A percentile compares a stretch with the other conserved stretches of the same genome.
These are phyloP conservation scores for Gliomastix tumulicola DNA, from an alignment of 2,329 filamentous ascomycete genomes.

Conservation along the genomic window DNA sequence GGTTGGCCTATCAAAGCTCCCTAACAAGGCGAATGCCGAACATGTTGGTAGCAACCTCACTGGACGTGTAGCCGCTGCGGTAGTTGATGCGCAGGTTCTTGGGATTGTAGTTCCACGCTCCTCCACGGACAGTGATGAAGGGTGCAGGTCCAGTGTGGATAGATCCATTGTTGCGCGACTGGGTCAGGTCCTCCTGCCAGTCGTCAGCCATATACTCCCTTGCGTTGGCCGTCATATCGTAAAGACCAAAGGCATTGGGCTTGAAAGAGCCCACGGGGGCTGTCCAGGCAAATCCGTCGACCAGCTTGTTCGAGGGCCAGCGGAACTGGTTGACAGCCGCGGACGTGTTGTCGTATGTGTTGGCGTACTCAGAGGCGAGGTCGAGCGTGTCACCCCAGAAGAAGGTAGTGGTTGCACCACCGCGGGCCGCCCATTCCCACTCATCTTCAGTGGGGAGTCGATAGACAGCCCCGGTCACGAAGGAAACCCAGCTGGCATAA, in stretches of 20 bases:
- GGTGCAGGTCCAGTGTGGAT: conserved; percentile 4
- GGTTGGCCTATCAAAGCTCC: conserved; percentile 3
- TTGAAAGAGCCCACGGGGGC: conserved; percentile 7
- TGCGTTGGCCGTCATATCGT: conserved; percentile 8
- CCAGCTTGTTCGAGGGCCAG: conserved; percentile 4
- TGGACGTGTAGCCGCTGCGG: conserved; percentile 6
- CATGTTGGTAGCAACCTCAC: conserved; percentile 5
- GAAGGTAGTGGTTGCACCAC: conserved; percentile 6
- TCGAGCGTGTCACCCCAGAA: conserved; percentile 8
- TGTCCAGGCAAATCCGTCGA: conserved; percentile 6
- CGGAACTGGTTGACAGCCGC: conserved; percentile 4
- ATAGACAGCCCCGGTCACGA: conserved; percentile 5
- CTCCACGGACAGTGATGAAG: conserved; percentile 7
- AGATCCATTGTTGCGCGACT: conserved; percentile 4
- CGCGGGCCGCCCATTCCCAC: conserved; percentile 9
- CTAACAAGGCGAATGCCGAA: conserved; percentile 6
- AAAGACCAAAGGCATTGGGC: conserved; percentile 8
- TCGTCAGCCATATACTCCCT: conserved; percentile 7
- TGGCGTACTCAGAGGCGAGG: conserved; percentile 5
- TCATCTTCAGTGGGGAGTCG: conserved; percentile 9
- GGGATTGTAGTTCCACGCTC: conserved; percentile 7
- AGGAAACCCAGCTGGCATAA: conserved; percentile 8
- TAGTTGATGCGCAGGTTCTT: conserved; percentile 8
- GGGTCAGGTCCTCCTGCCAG: conserved; percentile 3
- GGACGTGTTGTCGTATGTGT: conserved; percentile 6